A percentile compares a stretch with the other conserved stretches of the same genome.
phyloP scores from a whole-genome alignment of 441 rosid species.

The Jatropha multifida region DNA sequence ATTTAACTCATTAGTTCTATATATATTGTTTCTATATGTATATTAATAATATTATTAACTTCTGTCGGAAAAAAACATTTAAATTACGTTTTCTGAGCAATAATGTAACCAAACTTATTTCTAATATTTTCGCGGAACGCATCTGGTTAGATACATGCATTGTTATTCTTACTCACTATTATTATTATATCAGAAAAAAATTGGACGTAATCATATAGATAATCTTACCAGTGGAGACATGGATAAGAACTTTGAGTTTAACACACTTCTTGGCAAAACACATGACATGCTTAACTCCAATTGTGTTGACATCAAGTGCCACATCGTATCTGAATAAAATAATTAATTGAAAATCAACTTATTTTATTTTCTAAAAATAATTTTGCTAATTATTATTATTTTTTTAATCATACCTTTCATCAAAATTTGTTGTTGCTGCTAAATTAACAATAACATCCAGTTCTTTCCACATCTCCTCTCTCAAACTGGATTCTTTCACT shows the following conservation, averaged over 20 bases:
- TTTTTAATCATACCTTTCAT: neutral
- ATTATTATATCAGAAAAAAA: neutral
- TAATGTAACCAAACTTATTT: too few species aligned
- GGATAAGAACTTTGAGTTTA: constrained; percentile 53
- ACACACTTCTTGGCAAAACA: constrained; percentile 69
- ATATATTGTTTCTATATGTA: too few species aligned
- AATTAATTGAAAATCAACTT: neutral
- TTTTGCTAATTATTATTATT: too few species aligned
- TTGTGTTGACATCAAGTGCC: constrained; percentile 71
- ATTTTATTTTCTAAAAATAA: too few species aligned
- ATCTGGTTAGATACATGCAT: too few species aligned
- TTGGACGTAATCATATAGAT: too few species aligned
- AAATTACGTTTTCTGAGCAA: too few species aligned
- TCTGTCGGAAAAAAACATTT: too few species aligned
- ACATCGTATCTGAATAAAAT: constrained; percentile 62
- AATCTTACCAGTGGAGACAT: constrained; percentile 74
- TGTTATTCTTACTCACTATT: neutral
- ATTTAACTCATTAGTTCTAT: too few species aligned
- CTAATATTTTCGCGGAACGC: too few species aligned
- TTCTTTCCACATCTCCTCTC: constrained; percentile 46
- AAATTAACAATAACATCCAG: constrained; percentile 53
- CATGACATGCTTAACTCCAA: constrained; percentile 62
- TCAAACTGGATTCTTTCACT: constrained; percentile 37
- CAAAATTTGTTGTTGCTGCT: constrained; percentile 49
- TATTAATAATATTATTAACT: too few species aligned